These are phyloP conservation scores for Micromonas pusilla DNA, from an alignment of 139 green algal genomes.

Conservation along the genomic window DNA sequence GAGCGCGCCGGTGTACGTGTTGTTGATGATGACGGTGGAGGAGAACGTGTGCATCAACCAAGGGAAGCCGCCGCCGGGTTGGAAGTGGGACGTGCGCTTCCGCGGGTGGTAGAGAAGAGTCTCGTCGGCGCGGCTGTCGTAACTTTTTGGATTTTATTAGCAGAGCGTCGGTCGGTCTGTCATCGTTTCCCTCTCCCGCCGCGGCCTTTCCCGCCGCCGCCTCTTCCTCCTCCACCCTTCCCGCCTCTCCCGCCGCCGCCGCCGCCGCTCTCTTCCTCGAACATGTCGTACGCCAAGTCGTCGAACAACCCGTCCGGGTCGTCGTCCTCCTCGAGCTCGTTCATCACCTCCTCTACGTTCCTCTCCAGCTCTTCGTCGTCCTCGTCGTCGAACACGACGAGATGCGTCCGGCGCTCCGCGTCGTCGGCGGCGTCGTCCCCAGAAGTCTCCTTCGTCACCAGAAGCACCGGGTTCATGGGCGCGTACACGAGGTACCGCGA, in stretches of 20 bases:
- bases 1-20: not conserved
- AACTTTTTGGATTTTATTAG: not conserved
- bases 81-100: not conserved
- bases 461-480: conserved; percentile 21
- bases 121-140: too few relatives aligned
- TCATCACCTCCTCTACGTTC: not conserved
- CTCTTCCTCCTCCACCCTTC: not conserved
- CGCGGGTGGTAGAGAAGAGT: not conserved
- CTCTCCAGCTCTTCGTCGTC: not conserved
- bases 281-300: not conserved
- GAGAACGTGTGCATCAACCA: not conserved
- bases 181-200: not conserved
- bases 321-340: not conserved
- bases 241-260: not conserved
- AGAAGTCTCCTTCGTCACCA: conserved; percentile 21
- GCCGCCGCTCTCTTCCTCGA: not conserved
- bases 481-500: conserved; percentile 17
- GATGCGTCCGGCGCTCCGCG: not conserved
- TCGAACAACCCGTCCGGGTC: not conserved
- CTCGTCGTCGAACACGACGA: conserved; percentile 7
- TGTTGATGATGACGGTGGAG: not conserved
- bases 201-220: not conserved
- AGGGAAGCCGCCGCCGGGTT: not conserved
- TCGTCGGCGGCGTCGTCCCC: too few relatives aligned
- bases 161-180: not conserved